Conservation (phyloP, 139 green algal genomes). For the Chlorella sp. region DNA sequence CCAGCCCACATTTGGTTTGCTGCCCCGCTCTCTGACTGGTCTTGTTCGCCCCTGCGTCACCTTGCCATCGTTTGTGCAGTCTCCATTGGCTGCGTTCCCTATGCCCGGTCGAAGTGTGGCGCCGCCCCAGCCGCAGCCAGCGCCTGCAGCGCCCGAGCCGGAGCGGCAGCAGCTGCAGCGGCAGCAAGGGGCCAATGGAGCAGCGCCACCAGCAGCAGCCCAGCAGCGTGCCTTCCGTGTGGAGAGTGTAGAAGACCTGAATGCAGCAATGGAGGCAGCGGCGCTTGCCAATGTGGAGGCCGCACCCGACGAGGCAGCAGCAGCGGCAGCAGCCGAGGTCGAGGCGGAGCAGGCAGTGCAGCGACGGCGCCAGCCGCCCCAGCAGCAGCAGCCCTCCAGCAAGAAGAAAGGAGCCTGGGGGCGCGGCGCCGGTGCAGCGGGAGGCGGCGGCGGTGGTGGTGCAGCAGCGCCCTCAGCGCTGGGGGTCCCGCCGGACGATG, state of each 20-base stretch:
- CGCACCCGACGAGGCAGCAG: not conserved
- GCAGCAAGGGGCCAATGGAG: not conserved
- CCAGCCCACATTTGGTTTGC: too few species aligned
- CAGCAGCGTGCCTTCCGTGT: not conserved
- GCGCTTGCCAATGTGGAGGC: too few species aligned
- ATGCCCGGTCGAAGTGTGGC: not conserved
- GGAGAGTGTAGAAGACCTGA: not conserved
- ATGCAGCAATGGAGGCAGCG: not conserved
- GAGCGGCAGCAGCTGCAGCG: not conserved
- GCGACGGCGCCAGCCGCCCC: not conserved
- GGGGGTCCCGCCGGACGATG: too few species aligned
- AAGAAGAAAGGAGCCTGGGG: not conserved
- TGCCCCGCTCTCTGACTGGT: too few species aligned
- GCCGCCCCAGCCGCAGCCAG: not conserved
- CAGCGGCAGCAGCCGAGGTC: not conserved
- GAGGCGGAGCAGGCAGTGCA: not conserved
- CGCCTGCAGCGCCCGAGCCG: not conserved
- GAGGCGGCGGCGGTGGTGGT: not conserved
- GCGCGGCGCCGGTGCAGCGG: not conserved
- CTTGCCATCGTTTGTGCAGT: not conserved
- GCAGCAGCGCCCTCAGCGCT: too few species aligned
- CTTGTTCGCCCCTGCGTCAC: not conserved
- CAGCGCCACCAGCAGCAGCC: too few species aligned
- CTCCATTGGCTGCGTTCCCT: conserved; percentile 2
- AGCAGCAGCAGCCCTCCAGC: not conserved